Evolutionary conservation across 208 protist genomes (phyloP).

Genomic region (Trichomonas gallinae): DNA sequence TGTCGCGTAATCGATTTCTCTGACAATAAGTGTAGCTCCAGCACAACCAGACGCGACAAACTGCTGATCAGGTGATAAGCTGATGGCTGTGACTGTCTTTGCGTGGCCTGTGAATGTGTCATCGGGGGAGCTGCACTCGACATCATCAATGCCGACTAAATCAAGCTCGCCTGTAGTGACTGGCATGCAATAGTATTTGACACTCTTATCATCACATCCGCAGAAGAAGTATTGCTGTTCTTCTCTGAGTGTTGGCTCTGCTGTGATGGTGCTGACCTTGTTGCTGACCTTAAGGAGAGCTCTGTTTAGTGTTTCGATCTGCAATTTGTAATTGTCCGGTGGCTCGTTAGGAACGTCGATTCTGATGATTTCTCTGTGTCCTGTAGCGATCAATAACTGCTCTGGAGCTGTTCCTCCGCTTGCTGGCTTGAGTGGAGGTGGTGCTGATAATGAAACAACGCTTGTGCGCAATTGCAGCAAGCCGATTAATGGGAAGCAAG

Average conservation of each 20-base stretch:
- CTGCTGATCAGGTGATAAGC: not conserved
- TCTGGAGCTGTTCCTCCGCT: not conserved
- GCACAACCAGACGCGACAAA: not conserved
- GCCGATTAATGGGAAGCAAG: not conserved
- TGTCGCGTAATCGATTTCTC: not conserved
- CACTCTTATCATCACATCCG: not conserved
- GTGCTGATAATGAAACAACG: not conserved
- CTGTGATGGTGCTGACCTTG: not conserved
- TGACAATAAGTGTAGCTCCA: not conserved
- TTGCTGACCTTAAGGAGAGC: not conserved
- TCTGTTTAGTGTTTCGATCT: not conserved
- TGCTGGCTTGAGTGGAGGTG: not conserved
- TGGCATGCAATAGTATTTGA: slow-evolving; percentile 18
- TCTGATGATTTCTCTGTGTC: not conserved
- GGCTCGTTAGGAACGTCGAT: not conserved
- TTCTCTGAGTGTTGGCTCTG: not conserved
- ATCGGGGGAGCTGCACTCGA: not conserved
- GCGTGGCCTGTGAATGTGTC: not conserved
- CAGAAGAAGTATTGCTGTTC: slow-evolving; percentile 19
- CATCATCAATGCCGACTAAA: not conserved
- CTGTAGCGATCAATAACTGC: not conserved
- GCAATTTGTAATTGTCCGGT: not conserved
- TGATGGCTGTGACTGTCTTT: not conserved
- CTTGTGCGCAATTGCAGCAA: not conserved
- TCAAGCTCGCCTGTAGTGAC: not conserved